Conservation (phyloP, 179 eudicot genomes). For the Kewa caespitosa region DNA sequence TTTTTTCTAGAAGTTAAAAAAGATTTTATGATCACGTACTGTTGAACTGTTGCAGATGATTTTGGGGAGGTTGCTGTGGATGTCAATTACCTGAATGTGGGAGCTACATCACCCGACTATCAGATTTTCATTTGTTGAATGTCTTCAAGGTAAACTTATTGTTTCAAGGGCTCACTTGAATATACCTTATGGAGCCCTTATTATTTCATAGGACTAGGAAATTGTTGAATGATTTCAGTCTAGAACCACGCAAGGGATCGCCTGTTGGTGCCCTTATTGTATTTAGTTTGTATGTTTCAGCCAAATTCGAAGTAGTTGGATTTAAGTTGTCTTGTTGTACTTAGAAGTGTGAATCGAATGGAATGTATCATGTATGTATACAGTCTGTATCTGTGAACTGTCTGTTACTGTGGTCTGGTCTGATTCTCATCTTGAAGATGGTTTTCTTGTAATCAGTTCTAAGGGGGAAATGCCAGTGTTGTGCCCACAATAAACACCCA, state of each 20-base stretch:
- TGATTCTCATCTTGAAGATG: too few relatives aligned
- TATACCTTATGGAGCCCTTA: not conserved
- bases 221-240: slow-evolving; percentile 3
- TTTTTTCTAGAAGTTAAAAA: not conserved
- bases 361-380: too few relatives aligned
- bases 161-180: not conserved
- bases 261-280: not conserved
- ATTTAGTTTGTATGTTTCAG: too few relatives aligned
- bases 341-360: too few relatives aligned
- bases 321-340: too few relatives aligned
- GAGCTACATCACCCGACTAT: slow-evolving; percentile 47
- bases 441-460: too few relatives aligned
- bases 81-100: slow-evolving; percentile 85
- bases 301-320: too few relatives aligned
- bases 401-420: too few relatives aligned
- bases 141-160: not conserved
- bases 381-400: too few relatives aligned
- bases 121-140: slow-evolving; percentile 76
- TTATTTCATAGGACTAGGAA: slow-evolving; percentile 35
- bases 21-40: not conserved
- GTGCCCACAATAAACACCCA: too few relatives aligned
- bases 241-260: not conserved
- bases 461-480: too few relatives aligned
- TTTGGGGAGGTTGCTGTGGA: slow-evolving; percentile 76
- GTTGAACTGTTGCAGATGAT: slow-evolving; percentile 50